These are phyloP conservation scores for Aspergillus ellipticus DNA, from an alignment of 495 filamentous ascomycete genomes.

Conservation along the genomic window DNA sequence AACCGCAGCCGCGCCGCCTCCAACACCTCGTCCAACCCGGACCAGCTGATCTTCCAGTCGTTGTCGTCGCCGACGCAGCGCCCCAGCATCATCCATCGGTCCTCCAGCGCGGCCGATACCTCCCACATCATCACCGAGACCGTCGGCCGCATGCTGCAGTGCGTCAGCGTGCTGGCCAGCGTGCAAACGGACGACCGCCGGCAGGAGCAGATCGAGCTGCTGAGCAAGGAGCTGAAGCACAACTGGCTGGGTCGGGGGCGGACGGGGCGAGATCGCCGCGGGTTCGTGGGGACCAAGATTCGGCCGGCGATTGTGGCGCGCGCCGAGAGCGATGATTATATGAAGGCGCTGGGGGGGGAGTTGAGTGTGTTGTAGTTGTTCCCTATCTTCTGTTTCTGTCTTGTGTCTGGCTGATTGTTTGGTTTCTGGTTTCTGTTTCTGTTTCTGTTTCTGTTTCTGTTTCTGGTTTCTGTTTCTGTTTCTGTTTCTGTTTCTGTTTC, in stretches of 20 bases:
- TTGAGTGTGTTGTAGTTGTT: constrained; percentile 29
- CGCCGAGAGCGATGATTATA: constrained; percentile 20
- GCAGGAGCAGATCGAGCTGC: constrained; percentile 75
- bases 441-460: no score
- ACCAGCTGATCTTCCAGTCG: constrained; percentile 47
- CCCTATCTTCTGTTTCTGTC: constrained; percentile 15
- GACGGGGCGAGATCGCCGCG: constrained; percentile 82
- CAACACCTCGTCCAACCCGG: constrained; percentile 69
- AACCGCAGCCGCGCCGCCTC: constrained; percentile 71
- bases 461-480: no score
- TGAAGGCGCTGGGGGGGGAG: constrained; percentile 16
- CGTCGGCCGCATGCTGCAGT: constrained; percentile 94
- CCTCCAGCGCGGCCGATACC: constrained; percentile 48
- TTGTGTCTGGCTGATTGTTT: neutral
- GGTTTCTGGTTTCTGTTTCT: no score
- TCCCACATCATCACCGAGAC: constrained; percentile 84
- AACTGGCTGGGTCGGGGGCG: constrained; percentile 94
- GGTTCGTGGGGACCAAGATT: constrained; percentile 73
- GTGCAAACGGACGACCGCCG: constrained; percentile 67
- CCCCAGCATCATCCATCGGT: constrained; percentile 39
- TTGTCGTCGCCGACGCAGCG: constrained; percentile 50
- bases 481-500: no score
- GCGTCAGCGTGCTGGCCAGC: constrained; percentile 81
- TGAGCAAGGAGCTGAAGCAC: constrained; percentile 82
- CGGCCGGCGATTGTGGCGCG: constrained; percentile 35